A percentile compares a stretch with the other conserved stretches of the same genome.
Conservation (phyloP, 352 stramenopile species). For the Globisporangium parvum region DNA sequence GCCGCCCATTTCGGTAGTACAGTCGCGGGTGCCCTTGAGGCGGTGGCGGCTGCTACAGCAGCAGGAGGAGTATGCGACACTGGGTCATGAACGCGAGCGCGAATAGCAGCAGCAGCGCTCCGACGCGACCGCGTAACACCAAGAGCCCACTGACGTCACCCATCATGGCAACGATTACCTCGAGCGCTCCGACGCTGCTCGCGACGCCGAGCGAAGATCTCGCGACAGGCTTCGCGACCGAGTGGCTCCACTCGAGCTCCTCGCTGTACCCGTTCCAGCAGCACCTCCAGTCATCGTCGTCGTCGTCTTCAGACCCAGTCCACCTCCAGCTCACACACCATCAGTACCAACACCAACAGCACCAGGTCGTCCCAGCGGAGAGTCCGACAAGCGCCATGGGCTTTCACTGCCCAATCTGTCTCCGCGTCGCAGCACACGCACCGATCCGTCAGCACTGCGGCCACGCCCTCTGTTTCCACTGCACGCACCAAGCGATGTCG, state of each 20-base stretch:
- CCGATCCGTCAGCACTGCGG: conserved; percentile 45
- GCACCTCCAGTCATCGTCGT: neutral
- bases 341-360: conserved; percentile 14
- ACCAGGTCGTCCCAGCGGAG: neutral
- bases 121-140: neutral
- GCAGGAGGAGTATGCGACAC: conserved; percentile 5
- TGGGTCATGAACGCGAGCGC: neutral
- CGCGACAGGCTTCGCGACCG: conserved; percentile 1
- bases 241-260: neutral
- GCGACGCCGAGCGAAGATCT: conserved; percentile 8
- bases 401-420: conserved; percentile 42
- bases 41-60: too few species aligned
- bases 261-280: conserved; percentile 5
- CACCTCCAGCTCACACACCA: neutral
- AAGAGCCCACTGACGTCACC: conserved; percentile 12
- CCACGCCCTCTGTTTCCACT: conserved; percentile 43
- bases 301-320: neutral
- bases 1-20: too few species aligned
- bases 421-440: conserved; percentile 26
- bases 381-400: neutral
- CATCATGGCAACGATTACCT: neutral
- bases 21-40: too few species aligned
- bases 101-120: neutral
- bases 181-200: neutral
- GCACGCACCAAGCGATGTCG: conserved; percentile 40